A percentile compares a stretch with the other conserved stretches of the same genome.
Conservation (phyloP, 768 basidiomycete genomes). For the Phaeotremella skinneri region DNA sequence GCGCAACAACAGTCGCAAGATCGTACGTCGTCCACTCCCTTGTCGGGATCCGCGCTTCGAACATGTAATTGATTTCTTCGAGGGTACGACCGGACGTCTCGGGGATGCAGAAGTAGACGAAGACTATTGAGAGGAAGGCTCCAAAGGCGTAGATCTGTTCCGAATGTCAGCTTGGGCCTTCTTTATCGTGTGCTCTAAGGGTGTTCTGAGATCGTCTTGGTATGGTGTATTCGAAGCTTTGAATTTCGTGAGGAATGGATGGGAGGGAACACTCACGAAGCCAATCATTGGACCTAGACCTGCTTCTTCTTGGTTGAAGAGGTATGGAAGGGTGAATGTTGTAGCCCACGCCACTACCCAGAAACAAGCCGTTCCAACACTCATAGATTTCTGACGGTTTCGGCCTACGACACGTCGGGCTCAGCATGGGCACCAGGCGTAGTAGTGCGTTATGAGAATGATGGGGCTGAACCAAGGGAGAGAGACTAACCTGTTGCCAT, state of each 20-base stretch:
- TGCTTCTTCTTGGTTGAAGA: conserved; percentile 41
- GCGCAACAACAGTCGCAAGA: conserved; percentile 35
- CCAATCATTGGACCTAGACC: conserved; percentile 48
- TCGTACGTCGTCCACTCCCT: conserved; percentile 41
- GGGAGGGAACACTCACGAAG: conserved; percentile 30
- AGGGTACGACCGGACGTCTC: conserved; percentile 44
- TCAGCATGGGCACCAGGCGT: background rate
- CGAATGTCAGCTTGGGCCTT: background rate
- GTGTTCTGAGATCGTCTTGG: background rate
- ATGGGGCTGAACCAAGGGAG: background rate
- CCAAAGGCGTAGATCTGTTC: conserved; percentile 35
- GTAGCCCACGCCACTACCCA: conserved; percentile 51
- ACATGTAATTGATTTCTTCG: conserved; percentile 48
- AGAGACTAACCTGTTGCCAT: background rate
- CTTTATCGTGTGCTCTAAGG: background rate
- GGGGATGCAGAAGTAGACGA: conserved; percentile 48
- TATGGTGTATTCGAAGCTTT: background rate
- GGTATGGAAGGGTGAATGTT: conserved; percentile 51
- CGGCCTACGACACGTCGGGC: conserved; percentile 26
- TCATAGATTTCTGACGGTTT: conserved; percentile 49
- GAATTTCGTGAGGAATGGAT: background rate
- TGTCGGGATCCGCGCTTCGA: conserved; percentile 42
- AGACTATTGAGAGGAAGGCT: conserved; percentile 30
- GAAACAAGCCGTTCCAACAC: conserved; percentile 51
- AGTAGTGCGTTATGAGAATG: background rate